A percentile compares a stretch with the other conserved stretches of the same genome.
These are phyloP conservation scores for Fusarium keratoplasticum DNA, from an alignment of 2,329 filamentous ascomycete species.

Conservation along the genomic window DNA sequence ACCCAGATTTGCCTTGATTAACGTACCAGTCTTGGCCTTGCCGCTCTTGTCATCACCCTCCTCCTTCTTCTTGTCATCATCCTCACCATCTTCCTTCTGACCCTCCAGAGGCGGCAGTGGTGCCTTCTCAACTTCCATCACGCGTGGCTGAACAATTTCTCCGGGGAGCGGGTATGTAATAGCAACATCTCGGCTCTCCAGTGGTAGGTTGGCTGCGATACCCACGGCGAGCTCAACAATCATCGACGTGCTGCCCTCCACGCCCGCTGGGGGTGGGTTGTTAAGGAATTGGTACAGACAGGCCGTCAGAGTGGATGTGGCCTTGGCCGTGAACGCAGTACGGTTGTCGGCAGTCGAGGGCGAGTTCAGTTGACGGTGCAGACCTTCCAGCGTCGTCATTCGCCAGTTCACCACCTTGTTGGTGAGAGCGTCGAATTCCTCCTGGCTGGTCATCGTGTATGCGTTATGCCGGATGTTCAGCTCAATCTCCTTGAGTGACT, in stretches of 20 bases:
- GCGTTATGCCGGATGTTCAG: slow-evolving; percentile 85
- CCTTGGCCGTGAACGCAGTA: slow-evolving; percentile 74
- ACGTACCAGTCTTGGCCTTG: slow-evolving; percentile 63
- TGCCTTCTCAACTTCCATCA: slow-evolving; percentile 89
- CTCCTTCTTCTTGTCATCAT: slow-evolving; percentile 53
- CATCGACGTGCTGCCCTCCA: slow-evolving; percentile 91
- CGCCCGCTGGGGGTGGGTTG: slow-evolving; percentile 80
- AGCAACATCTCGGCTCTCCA: slow-evolving; percentile 91
- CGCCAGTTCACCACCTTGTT: slow-evolving; percentile 93
- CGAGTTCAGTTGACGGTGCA: slow-evolving; percentile 76
- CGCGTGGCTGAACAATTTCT: slow-evolving; percentile 72
- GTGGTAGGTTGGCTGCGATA: slow-evolving; percentile 85
- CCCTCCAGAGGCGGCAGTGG: slow-evolving; percentile 71
- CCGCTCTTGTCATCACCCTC: slow-evolving; percentile 57
- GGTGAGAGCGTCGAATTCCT: slow-evolving; percentile 89
- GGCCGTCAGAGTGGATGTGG: slow-evolving; percentile 75
- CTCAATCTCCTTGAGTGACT: slow-evolving; percentile 86
- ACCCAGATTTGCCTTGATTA: slow-evolving; percentile 30
- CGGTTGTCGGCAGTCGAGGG: slow-evolving; percentile 75
- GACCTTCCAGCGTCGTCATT: slow-evolving; percentile 91
- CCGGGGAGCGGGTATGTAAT: slow-evolving; percentile 89
- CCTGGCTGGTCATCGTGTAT: slow-evolving; percentile 78
- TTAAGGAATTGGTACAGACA: slow-evolving; percentile 79
- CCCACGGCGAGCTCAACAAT: slow-evolving; percentile 92
- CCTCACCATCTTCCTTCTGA: slow-evolving; percentile 55